phyloP scores from a whole-genome alignment of 768 basidiomycete genomes.

The Suillus ampliporus region DNA sequence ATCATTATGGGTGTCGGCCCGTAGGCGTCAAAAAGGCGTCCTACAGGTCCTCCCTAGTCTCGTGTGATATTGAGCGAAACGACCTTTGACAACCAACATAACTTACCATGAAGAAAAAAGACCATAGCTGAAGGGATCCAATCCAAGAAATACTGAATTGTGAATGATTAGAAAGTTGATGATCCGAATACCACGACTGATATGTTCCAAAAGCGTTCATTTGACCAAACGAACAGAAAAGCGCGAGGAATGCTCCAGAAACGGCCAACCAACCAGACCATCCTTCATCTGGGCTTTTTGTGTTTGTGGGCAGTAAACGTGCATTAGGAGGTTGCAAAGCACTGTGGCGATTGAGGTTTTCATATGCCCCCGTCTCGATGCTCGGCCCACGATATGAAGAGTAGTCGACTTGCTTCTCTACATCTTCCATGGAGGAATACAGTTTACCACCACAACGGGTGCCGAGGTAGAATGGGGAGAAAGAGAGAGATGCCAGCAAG shows the following conservation, averaged over 20 bases:
- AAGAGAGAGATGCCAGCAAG: slow-evolving; percentile 18
- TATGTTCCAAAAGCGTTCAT: slow-evolving; percentile 77
- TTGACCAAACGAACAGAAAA: slow-evolving; percentile 75
- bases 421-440: slow-evolving; percentile 29
- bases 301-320: slow-evolving; percentile 20
- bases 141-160: slow-evolving; percentile 73
- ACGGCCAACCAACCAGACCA: slow-evolving; percentile 53
- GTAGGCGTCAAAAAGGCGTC: slow-evolving; percentile 62
- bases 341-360: slow-evolving; percentile 28
- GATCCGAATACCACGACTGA: slow-evolving; percentile 66
- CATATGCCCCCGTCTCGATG: slow-evolving; percentile 24
- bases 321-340: slow-evolving; percentile 27
- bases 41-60: slow-evolving; percentile 63
- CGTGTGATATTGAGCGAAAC: slow-evolving; percentile 11
- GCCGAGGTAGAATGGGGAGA: slow-evolving; percentile 17
- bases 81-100: neutral
- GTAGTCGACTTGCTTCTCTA: slow-evolving; percentile 33
- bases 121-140: slow-evolving; percentile 69
- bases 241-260: slow-evolving; percentile 65
- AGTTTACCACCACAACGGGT: slow-evolving; percentile 14
- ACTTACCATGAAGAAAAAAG: slow-evolving; percentile 72
- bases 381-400: slow-evolving; percentile 26
- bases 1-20: slow-evolving; percentile 62
- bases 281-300: slow-evolving; percentile 32
- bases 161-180: slow-evolving; percentile 57